phyloP scores from a whole-genome alignment of 306 rosid genomes.

The Prosopis cineraria region DNA sequence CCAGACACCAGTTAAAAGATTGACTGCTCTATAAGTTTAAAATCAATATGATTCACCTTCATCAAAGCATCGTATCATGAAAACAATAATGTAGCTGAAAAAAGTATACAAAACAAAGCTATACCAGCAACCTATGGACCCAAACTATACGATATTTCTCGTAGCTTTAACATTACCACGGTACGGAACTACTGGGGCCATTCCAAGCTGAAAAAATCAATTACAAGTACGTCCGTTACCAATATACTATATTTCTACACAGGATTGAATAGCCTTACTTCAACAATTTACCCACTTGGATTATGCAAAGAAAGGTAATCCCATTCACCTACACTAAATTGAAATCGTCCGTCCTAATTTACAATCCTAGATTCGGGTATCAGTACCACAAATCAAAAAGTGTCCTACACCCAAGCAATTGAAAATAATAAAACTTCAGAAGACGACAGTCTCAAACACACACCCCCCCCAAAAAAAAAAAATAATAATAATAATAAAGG shows the following conservation, averaged over 20 bases:
- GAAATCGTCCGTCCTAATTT: conserved; percentile 7
- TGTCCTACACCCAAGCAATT: conserved; percentile 10
- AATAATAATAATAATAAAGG: too few relatives aligned
- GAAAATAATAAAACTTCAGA: conserved; percentile 1
- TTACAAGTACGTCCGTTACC: not conserved
- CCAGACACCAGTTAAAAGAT: too few relatives aligned
- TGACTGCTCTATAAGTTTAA: not conserved
- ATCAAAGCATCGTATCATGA: not conserved
- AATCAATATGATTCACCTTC: not conserved
- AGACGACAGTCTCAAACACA: not conserved
- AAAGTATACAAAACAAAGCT: not conserved
- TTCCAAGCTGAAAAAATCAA: not conserved
- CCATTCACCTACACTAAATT: conserved; percentile 9
- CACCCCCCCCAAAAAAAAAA: not conserved
- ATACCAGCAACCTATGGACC: not conserved
- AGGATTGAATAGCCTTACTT: not conserved
- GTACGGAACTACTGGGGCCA: conserved; percentile 12
- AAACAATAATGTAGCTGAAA: not conserved
- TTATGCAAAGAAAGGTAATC: not conserved
- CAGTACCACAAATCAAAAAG: not conserved
- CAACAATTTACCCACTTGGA: not conserved
- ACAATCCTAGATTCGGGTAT: not conserved
- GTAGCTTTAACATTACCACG: not conserved
- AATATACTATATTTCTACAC: not conserved
- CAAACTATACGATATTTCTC: conserved; percentile 25